Evolutionary conservation across 1,284 basidiomycete genomes (phyloP), one percentile per base, ranked within the genome.

Genomic region (Ceratobasidium theobromae): DNA sequence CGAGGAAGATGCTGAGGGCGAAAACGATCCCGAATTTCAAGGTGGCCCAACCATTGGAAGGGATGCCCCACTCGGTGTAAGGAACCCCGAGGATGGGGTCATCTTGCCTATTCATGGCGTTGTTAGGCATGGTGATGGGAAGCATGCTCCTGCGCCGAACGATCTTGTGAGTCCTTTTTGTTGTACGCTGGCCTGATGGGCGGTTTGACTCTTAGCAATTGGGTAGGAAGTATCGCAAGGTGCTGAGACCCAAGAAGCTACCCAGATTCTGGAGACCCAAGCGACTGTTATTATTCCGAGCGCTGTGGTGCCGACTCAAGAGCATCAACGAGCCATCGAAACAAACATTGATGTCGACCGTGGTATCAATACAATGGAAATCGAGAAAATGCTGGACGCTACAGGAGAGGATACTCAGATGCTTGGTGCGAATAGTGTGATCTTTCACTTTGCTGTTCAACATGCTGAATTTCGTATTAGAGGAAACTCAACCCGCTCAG

Each of bases 51-150:
- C 23, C 41, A 28, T 16, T 18, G 35, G 9, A 60, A 21, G 14
- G 45, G 38, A 67, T 54, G 33, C 23, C 33, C 66, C 66, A 14
- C 27, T 67, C 18, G 66, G 66, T 18, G 48, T 67, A 27, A 27
- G 66, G 25, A 35, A 6, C 35, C 8, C 11, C 11, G 21, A 48
- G 6, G 58, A 64, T 14, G 58, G 43, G 18, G n/a, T 53, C 11
- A 40, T 62, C 28, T 40, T 35, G 21, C 57, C 70, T 4, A 65
- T 71, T 38, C 51, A 41, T 0, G 49, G 33, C 3, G 41, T 43
- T 4, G 23, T 54, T 32, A 28, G 49, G 48, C 53, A 67, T 53
- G 33, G n/a, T 8, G 66, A 35, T 33, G 57, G 66, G 14, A 38
- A 16, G 33, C 54, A 67, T 40, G 66, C 53, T 2, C 40, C 54